Evolutionary conservation across 164 flowering plant genomes (phyloP).

Genomic region (Amborella trichopoda): DNA sequence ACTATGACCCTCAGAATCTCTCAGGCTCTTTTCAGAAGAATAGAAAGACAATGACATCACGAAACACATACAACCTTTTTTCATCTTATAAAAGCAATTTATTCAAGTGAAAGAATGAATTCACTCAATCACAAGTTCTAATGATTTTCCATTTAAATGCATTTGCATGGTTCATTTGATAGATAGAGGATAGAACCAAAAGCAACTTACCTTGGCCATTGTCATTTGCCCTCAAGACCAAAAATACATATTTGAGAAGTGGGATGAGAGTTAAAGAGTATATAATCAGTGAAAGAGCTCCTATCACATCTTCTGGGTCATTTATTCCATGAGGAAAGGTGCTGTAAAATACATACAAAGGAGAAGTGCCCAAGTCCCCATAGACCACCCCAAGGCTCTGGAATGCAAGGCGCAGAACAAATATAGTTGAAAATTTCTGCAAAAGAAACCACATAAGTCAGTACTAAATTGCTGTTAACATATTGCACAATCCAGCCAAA

Average conservation of each 20-base stretch:
- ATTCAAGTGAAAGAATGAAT: too few species aligned
- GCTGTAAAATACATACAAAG: slow-evolving; percentile 87
- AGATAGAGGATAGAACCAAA: too few species aligned
- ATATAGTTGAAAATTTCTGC: slow-evolving; percentile 65
- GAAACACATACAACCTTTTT: too few species aligned
- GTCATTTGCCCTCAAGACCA: slow-evolving; percentile 83
- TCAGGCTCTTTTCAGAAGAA: too few species aligned
- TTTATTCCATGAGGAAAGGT: slow-evolving; percentile 62
- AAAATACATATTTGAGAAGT: slow-evolving; percentile 72
- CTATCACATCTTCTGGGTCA: slow-evolving; percentile 73
- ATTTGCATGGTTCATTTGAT: too few species aligned
- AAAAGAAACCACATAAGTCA: slow-evolving; percentile 2
- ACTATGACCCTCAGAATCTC: too few species aligned
- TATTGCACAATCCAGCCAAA: too few species aligned
- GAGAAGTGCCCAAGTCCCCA: slow-evolving; percentile 98
- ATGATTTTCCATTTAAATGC: too few species aligned
- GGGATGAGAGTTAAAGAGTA: slow-evolving; percentile 87
- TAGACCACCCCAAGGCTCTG: slow-evolving; percentile 96
- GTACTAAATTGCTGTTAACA: too few species aligned
- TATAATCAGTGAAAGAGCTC: slow-evolving; percentile 88
- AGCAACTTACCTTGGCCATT: slow-evolving; percentile 67
- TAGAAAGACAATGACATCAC: too few species aligned
- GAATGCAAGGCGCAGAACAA: slow-evolving; percentile 74
- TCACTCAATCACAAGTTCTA: too few species aligned
- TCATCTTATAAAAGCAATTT: too few species aligned